These are phyloP conservation scores for Bipolaris victoriae DNA, from an alignment of 2,329 filamentous ascomycete species.

Conservation along the genomic window DNA sequence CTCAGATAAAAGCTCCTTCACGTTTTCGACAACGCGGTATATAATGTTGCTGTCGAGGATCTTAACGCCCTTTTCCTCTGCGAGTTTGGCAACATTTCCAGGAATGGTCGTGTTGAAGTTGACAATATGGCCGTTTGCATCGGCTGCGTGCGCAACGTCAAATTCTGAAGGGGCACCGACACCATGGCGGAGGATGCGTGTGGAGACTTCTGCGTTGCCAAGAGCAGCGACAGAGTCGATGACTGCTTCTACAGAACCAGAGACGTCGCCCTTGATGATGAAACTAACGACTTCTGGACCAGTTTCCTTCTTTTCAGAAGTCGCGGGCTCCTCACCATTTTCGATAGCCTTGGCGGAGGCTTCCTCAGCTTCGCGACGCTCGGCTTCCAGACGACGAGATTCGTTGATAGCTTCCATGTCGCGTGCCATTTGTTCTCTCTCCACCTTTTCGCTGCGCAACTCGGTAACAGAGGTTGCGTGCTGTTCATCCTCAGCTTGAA, in stretches of 20 bases:
- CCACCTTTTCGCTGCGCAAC: constrained; percentile 74
- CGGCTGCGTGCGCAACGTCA: constrained; percentile 85
- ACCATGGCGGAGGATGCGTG: constrained; percentile 75
- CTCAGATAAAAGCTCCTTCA: constrained; percentile 70
- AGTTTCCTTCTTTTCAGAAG: constrained; percentile 51
- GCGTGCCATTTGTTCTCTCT: constrained; percentile 67
- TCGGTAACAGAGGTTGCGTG: constrained; percentile 78
- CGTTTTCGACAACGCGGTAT: constrained; percentile 77
- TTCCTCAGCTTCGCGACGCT: constrained; percentile 66
- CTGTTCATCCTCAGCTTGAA: constrained; percentile 81
- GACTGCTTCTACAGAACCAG: constrained; percentile 91
- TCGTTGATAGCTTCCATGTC: constrained; percentile 82
- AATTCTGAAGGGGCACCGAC: constrained; percentile 83
- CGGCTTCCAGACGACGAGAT: constrained; percentile 61
- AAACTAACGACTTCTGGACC: constrained; percentile 72
- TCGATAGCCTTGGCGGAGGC: constrained; percentile 43
- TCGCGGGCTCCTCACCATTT: constrained; percentile 26
- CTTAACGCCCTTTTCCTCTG: constrained; percentile 72
- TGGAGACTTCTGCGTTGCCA: constrained; percentile 82
- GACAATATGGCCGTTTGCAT: constrained; percentile 76
- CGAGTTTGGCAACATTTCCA: constrained; percentile 70
- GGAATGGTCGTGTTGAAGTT: constrained; percentile 83
- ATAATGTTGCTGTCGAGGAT: constrained; percentile 89
- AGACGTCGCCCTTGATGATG: constrained; percentile 90
- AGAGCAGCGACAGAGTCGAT: constrained; percentile 76